phyloP scores from a whole-genome alignment of 1,284 basidiomycete species.

The Pisolithus thermaeus region DNA sequence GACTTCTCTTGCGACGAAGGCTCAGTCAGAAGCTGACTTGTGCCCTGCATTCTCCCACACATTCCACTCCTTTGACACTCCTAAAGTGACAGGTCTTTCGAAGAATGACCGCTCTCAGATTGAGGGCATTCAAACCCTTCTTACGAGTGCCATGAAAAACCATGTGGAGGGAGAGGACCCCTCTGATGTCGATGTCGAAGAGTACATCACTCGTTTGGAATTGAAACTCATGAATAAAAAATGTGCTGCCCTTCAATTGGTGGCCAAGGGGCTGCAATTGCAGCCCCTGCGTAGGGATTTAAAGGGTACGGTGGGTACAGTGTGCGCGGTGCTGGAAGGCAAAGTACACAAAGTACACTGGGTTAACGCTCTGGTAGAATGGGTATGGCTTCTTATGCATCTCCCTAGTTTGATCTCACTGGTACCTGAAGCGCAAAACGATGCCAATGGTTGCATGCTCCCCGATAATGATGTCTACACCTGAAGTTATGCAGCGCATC shows the following conservation, averaged over 20 bases:
- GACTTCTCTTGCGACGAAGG: background rate
- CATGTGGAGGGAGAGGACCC: no score
- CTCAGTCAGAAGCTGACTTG: background rate
- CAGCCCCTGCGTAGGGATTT: background rate
- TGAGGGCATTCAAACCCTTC: background rate
- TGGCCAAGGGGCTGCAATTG: background rate
- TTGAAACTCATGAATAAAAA: background rate
- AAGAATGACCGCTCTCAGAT: background rate
- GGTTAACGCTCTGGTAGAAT: background rate
- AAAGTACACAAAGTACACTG: background rate
- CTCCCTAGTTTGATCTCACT: background rate
- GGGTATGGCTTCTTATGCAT: background rate
- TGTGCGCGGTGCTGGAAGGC: no score
- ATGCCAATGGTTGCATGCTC: background rate
- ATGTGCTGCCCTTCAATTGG: background rate
- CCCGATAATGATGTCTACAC: background rate
- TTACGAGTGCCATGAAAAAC: background rate
- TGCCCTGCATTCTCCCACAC: no score
- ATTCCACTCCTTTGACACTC: no score
- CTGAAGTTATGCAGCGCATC: background rate
- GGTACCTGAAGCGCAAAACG: background rate
- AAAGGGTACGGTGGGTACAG: background rate
- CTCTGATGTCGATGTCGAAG: no score
- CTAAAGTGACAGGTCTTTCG: background rate
- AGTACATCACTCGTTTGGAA: background rate